Percentiles rank a stretch among this genome's conserved stretches.
Evolutionary conservation across 805 yeast genomes (phyloP).

Genomic region (Pichia phayaonensis): DNA sequence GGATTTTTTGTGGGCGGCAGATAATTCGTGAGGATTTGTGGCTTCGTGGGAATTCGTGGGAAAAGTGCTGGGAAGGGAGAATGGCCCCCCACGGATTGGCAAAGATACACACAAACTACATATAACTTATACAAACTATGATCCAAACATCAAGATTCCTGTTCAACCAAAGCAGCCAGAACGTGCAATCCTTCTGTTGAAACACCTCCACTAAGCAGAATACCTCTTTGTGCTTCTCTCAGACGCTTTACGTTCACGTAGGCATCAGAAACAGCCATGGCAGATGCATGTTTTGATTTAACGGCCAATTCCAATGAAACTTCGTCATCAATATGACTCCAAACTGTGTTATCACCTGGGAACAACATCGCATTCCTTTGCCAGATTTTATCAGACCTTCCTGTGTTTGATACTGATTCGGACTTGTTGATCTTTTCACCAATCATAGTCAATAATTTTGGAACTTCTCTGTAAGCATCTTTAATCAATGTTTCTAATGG

Average conservation of each 20-base stretch:
- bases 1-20: not conserved
- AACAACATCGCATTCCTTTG: constrained; percentile 65
- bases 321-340: constrained; percentile 55
- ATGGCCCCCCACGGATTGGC: no score
- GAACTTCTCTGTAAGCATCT: constrained; percentile 51
- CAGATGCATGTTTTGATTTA: constrained; percentile 41
- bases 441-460: constrained; percentile 49
- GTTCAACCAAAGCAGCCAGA: not conserved
- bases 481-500: constrained; percentile 35
- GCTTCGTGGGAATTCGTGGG: not conserved
- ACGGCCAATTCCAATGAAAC: constrained; percentile 55
- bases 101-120: not conserved
- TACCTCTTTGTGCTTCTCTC: constrained; percentile 57
- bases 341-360: constrained; percentile 61
- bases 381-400: constrained; percentile 35
- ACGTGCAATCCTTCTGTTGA: not conserved
- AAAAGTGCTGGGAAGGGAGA: no score
- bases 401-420: not conserved
- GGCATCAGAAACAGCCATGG: constrained; percentile 44
- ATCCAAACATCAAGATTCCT: not conserved
- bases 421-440: constrained; percentile 30
- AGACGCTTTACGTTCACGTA: constrained; percentile 41
- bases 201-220: constrained; percentile 39
- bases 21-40: no score
- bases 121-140: not conserved